Evolutionary conservation across 2,329 filamentous ascomycete species (phyloP).

Genomic region (Penicillium concentricum): DNA sequence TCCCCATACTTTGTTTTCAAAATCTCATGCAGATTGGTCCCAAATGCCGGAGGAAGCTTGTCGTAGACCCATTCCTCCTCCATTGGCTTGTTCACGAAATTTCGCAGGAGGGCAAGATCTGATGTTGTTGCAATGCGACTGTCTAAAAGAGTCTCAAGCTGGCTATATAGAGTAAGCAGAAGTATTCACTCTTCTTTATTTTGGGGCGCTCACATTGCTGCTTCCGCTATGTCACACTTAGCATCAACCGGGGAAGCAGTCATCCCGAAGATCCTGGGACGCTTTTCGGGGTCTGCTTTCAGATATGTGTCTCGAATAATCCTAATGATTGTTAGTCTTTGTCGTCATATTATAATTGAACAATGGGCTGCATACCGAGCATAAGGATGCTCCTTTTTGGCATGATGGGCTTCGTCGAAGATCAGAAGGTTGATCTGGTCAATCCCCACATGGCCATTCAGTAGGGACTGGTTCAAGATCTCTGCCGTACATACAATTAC

Average conservation of each 20-base stretch:
- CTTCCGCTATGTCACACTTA: conserved; percentile 68
- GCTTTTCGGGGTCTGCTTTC: conserved; percentile 45
- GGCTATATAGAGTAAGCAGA: conserved; percentile 35
- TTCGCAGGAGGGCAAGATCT: conserved; percentile 59
- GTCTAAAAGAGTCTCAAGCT: conserved; percentile 75
- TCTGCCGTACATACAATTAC: conserved; percentile 91
- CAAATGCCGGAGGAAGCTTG: conserved; percentile 51
- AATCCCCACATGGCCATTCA: conserved; percentile 77
- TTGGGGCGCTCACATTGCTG: conserved; percentile 52
- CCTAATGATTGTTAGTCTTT: conserved; percentile 31
- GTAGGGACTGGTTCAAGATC: conserved; percentile 74
- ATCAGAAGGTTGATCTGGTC: conserved; percentile 82
- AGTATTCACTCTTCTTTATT: neutral
- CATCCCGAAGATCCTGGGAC: conserved; percentile 89
- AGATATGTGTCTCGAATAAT: conserved; percentile 88
- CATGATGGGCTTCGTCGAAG: conserved; percentile 95
- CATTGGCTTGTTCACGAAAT: conserved; percentile 58
- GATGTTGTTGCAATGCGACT: conserved; percentile 78
- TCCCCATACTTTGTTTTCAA: conserved; percentile 57
- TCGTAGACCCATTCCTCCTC: conserved; percentile 61
- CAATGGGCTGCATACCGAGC: conserved; percentile 53
- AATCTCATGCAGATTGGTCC: conserved; percentile 63
- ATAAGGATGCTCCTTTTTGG: conserved; percentile 91
- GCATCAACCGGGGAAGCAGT: conserved; percentile 93
- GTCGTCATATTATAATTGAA: neutral